phyloP scores from a whole-genome alignment of 805 yeast species.

The Saccharomycopsis synnaedendra region DNA sequence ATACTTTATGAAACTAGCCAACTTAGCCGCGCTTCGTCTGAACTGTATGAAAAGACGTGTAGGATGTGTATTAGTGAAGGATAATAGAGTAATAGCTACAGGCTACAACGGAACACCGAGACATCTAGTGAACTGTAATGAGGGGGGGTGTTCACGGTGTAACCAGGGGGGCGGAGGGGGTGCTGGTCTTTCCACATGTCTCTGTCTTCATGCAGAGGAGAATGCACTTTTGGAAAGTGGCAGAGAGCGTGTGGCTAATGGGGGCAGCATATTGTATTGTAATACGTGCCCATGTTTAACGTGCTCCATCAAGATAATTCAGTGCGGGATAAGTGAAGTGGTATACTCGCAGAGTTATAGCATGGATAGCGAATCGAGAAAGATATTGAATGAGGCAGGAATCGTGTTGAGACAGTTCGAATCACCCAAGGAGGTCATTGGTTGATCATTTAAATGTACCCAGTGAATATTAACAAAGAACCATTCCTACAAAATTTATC shows the following conservation, averaged over 20 bases:
- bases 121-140: slow-evolving; percentile 76
- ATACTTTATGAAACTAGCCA: slow-evolving; percentile 89
- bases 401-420: slow-evolving; percentile 51
- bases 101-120: slow-evolving; percentile 98
- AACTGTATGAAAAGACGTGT: slow-evolving; percentile 97
- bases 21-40: slow-evolving; percentile 82
- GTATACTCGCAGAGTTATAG: slow-evolving; percentile 87
- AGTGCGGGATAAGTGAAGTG: slow-evolving; percentile 82
- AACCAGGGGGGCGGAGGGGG: slow-evolving; percentile 45
- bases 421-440: slow-evolving; percentile 20
- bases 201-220: slow-evolving; percentile 95
- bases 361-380: slow-evolving; percentile 74
- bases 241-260: slow-evolving; percentile 58
- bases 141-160: slow-evolving; percentile 92
- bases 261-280: slow-evolving; percentile 63
- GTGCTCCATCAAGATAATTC: slow-evolving; percentile 91
- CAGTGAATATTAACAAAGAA: no score
- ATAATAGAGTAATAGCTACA: slow-evolving; percentile 80
- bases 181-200: slow-evolving; percentile 63
- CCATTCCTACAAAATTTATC: no score
- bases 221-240: slow-evolving; percentile 94
- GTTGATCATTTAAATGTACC: no score
- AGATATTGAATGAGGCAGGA: slow-evolving; percentile 65
- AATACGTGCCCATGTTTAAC: slow-evolving; percentile 97
- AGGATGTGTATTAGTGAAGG: slow-evolving; percentile 89